Percentiles rank a stretch among this genome's conserved stretches.
phyloP scores from a whole-genome alignment of 805 yeast genomes.

The Candida dajiaensis region DNA sequence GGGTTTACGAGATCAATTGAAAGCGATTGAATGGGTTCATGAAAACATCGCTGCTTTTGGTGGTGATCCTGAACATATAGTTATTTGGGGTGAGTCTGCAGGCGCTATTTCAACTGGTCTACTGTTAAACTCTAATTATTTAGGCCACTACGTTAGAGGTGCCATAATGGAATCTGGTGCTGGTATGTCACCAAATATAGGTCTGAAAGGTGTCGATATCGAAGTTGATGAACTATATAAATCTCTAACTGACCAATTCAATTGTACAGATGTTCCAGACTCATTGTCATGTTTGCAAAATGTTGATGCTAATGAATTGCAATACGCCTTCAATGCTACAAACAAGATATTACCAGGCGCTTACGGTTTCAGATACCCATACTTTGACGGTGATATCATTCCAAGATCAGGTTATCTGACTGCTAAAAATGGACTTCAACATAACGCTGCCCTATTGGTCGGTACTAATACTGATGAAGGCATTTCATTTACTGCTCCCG shows the following conservation, averaged over 20 bases:
- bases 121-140: constrained; percentile 4
- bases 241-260: constrained; percentile 4
- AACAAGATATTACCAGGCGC: constrained; percentile 8
- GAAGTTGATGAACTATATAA: constrained; percentile 4
- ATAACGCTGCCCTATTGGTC: constrained; percentile 16
- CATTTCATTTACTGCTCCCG: constrained; percentile 1
- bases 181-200: too few relatives aligned
- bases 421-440: constrained; percentile 6
- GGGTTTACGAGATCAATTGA: constrained; percentile 31
- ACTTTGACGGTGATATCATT: constrained; percentile 14
- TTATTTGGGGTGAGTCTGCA: constrained; percentile 34
- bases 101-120: constrained; percentile 25
- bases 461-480: constrained; percentile 22
- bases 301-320: constrained; percentile 5
- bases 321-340: constrained; percentile 7
- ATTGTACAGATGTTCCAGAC: constrained; percentile 8
- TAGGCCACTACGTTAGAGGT: constrained; percentile 11
- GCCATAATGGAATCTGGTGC: constrained; percentile 17
- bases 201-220: too few relatives aligned
- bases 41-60: constrained; percentile 30
- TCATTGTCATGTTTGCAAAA: constrained; percentile 10
- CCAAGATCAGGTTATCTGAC: constrained; percentile 9
- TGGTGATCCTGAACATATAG: constrained; percentile 30
- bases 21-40: constrained; percentile 32
- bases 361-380: constrained; percentile 4